A percentile compares a stretch with the other conserved stretches of the same genome.
These are phyloP conservation scores for Suillus decipiens DNA, from an alignment of 768 basidiomycete genomes.

Conservation along the genomic window DNA sequence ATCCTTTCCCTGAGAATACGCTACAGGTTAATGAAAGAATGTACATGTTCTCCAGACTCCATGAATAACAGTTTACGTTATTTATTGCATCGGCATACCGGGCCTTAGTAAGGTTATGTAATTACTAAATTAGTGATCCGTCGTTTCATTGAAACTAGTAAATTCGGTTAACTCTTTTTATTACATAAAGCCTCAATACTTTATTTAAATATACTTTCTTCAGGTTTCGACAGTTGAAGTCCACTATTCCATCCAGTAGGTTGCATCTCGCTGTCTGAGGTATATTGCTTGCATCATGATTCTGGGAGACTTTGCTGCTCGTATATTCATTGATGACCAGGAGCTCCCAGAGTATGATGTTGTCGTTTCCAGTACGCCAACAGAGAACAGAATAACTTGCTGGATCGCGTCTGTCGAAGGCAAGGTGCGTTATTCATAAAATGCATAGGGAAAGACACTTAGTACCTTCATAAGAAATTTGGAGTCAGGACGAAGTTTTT, in stretches of 20 bases:
- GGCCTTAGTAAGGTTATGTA: too few relatives aligned
- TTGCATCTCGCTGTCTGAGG: neutral
- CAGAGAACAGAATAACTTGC: conserved; percentile 19
- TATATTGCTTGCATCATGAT: conserved; percentile 14
- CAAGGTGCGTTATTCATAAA: conserved; percentile 15
- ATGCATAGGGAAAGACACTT: neutral
- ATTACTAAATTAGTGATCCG: too few relatives aligned
- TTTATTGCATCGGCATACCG: too few relatives aligned
- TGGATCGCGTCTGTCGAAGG: conserved; percentile 24
- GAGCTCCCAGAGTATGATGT: conserved; percentile 21
- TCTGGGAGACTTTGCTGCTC: conserved; percentile 17
- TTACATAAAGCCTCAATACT: neutral
- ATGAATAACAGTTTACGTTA: too few relatives aligned
- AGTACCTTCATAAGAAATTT: conserved; percentile 13
- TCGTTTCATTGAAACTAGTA: too few relatives aligned
- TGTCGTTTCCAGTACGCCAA: conserved; percentile 2
- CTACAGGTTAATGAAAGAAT: too few relatives aligned
- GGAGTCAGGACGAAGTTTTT: conserved; percentile 14
- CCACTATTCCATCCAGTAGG: neutral
- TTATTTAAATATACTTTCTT: too few relatives aligned
- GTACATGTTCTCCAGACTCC: too few relatives aligned
- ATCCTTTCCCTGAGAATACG: too few relatives aligned
- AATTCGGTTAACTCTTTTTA: neutral
- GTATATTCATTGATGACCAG: conserved; percentile 17
- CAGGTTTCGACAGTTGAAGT: too few relatives aligned